Base-by-base conservation (phyloP, 31 red algal genomes). In the Endocladia muricata region DNA sequence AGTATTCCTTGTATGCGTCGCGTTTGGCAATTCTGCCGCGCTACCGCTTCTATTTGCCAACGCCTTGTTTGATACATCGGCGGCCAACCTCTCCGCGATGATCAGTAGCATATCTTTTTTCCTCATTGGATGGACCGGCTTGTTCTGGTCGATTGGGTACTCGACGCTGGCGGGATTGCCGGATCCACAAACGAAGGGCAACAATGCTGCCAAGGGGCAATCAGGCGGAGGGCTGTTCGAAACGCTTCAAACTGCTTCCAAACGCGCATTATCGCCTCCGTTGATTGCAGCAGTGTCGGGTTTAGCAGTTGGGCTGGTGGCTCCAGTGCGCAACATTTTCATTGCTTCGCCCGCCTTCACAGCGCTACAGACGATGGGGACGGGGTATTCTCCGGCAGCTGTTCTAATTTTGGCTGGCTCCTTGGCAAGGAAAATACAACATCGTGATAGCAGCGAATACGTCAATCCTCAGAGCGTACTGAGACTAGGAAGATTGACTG, bases 91-190 rank as follows among this genome's bases (percentile, higher is more conserved):
- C 4, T 43, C 80, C 17, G 61, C 35, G 3, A 33, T 77, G 25
- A 70, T 93, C 8, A 68, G 75, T n/a, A 55, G 54, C 25, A 74
- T 95, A 28, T 81, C 87, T 22, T 82, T 95, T 29, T 95, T 72
- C 52, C 75, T 90, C 29, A 41, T 95, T 17, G 81, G 79, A 1
- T 95, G 93, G 93, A 86, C 79, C 4, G 67, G 76, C 34, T 25
- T 86, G 42, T 95, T 95, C 52, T 95, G 93, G 93, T 80, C 87
- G 21, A 13, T 95, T 34, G 93, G 86, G 13, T 88, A 82, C 67
- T 26, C 40, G 28, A 35, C 48, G 6, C 69, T 82, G n/a, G 63
- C 69, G 22, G 41, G 61, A 1, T 3, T 59, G 71, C 33, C 55
- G 23, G 55, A 48, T 28, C 29, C 39, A 1, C n/a, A 40, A 37